A percentile compares a stretch with the other conserved stretches of the same genome.
phyloP scores from a whole-genome alignment of 176 grass and related monocot genomes.

The Rhynchospora tenuis region DNA sequence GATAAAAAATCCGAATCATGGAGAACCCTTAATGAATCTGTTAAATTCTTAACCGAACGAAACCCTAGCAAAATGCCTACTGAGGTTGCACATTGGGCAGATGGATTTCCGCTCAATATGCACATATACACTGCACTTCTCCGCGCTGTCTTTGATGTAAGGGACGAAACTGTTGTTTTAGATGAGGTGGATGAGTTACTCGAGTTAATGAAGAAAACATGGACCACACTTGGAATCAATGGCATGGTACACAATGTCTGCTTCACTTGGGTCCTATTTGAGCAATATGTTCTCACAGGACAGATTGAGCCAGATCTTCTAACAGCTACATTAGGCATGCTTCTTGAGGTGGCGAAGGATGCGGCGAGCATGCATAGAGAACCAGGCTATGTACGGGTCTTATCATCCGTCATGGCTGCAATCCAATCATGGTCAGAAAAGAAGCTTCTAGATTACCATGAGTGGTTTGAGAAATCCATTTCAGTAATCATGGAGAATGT shows the following conservation, averaged over 20 bases:
- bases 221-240: conserved; percentile 47
- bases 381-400: conserved; percentile 38
- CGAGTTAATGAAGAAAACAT: conserved; percentile 58
- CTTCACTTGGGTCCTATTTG: conserved; percentile 66
- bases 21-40: conserved; percentile 28
- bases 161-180: conserved; percentile 52
- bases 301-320: conserved; percentile 43
- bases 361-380: conserved; percentile 26
- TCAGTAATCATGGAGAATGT: conserved; percentile 38
- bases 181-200: conserved; percentile 72
- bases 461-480: conserved; percentile 30
- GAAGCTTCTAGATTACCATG: conserved; percentile 59
- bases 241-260: conserved; percentile 50
- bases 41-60: conserved; percentile 33
- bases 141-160: conserved; percentile 42
- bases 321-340: conserved; percentile 44
- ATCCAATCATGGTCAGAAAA: conserved; percentile 51
- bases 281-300: conserved; percentile 47
- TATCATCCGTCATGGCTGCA: conserved; percentile 34
- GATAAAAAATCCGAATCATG: conserved; percentile 44
- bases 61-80: conserved; percentile 21
- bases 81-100: conserved; percentile 49
- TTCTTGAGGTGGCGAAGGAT: conserved; percentile 36
- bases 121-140: conserved; percentile 61
- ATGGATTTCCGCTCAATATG: conserved; percentile 67